Evolutionary conservation across 352 stramenopile genomes (phyloP).

Genomic region (Blastocystis sp.): DNA sequence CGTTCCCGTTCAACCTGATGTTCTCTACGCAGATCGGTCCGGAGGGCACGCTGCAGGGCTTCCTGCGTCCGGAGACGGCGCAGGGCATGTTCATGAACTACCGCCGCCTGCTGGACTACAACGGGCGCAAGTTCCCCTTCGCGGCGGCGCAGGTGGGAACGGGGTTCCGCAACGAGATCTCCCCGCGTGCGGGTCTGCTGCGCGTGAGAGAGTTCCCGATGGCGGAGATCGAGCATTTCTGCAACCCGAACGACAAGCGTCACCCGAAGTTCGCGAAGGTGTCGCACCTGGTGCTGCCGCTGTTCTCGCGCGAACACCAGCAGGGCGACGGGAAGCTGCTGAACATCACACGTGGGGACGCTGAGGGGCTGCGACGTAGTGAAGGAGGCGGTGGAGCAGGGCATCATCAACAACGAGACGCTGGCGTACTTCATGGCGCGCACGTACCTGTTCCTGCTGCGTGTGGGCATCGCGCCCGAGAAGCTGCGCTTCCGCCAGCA

Average conservation of each 20-base stretch:
- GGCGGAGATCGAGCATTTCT: slow-evolving; percentile 97
- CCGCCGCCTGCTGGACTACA: slow-evolving; percentile 88
- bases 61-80: slow-evolving; percentile 92
- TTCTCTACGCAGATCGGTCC: slow-evolving; percentile 96
- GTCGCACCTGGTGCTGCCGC: slow-evolving; percentile 72
- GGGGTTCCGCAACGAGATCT: slow-evolving; percentile 88
- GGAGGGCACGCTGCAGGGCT: slow-evolving; percentile 85
- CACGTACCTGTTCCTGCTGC: slow-evolving; percentile 82
- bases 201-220: slow-evolving; percentile 97
- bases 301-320: slow-evolving; percentile 86
- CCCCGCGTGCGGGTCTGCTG: slow-evolving; percentile 83
- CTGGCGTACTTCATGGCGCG: slow-evolving; percentile 96
- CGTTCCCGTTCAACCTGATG: slow-evolving; percentile 98
- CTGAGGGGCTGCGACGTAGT: slow-evolving; percentile 51
- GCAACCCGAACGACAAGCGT: slow-evolving; percentile 92
- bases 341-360: slow-evolving; percentile 71
- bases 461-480: slow-evolving; percentile 81
- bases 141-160: slow-evolving; percentile 77
- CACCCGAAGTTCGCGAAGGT: slow-evolving; percentile 86
- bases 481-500: slow-evolving; percentile 94
- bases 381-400: slow-evolving; percentile 75
- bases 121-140: slow-evolving; percentile 82
- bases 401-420: slow-evolving; percentile 93
- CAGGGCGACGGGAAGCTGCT: slow-evolving; percentile 86
- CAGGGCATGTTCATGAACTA: slow-evolving; percentile 99